Percentiles rank a stretch among this genome's conserved stretches.
Evolutionary conservation across 176 grass and related monocot genomes (phyloP).

Genomic region (Juncus inflexus): DNA sequence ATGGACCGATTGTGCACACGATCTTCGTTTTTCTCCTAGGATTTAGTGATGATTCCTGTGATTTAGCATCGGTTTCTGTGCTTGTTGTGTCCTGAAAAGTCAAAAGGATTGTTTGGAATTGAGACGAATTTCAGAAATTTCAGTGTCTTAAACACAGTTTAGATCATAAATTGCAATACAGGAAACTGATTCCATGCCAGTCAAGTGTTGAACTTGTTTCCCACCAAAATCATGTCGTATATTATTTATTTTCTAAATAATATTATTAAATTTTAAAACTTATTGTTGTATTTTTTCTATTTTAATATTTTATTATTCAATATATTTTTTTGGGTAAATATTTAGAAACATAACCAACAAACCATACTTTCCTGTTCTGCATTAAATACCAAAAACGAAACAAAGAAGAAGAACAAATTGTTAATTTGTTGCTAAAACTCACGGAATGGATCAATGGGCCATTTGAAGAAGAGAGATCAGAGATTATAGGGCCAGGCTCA

Average conservation of each 20-base stretch:
- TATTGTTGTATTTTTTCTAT: neutral
- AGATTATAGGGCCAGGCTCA: conserved; percentile 26
- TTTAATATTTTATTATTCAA: neutral
- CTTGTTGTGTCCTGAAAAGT: conserved; percentile 30
- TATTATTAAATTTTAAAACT: neutral
- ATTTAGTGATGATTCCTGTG: conserved; percentile 17
- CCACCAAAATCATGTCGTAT: neutral
- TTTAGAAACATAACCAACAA: too few relatives aligned
- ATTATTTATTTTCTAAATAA: neutral
- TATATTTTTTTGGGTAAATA: too few relatives aligned
- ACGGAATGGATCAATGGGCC: conserved; percentile 42
- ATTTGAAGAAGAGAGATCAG: conserved; percentile 59
- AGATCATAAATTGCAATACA: neutral
- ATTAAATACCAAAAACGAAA: too few relatives aligned
- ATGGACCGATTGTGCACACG: conserved; percentile 95
- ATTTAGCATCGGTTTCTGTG: conserved; percentile 30
- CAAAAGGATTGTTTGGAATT: conserved; percentile 20
- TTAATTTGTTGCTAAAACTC: conserved; percentile 15
- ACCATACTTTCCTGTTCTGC: too few relatives aligned
- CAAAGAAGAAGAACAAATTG: too few relatives aligned
- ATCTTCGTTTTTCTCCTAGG: conserved; percentile 81
- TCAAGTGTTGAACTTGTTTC: neutral
- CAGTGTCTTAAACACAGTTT: neutral
- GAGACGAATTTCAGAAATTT: conserved; percentile 7
- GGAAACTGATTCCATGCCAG: neutral